Percentiles rank a stretch among this genome's conserved stretches.
Evolutionary conservation across 2,329 filamentous ascomycete genomes (phyloP).

Genomic region (Ceratocystiopsis minuta): DNA sequence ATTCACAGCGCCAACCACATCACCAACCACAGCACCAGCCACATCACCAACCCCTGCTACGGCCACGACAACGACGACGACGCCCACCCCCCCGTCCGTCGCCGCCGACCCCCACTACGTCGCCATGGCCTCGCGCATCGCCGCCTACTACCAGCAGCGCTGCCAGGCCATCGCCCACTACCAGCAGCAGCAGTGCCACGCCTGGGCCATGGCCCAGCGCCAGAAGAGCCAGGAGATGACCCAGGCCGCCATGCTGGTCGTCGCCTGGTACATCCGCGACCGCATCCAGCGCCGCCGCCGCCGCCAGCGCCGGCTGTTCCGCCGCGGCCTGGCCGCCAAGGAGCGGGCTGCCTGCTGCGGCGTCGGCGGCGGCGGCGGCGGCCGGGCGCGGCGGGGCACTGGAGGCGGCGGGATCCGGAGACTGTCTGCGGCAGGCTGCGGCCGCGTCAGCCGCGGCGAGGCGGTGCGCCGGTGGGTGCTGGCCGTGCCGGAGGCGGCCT

Average conservation of each 20-base stretch:
- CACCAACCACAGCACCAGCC: not conserved
- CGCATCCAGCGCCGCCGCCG: slow-evolving; percentile 25
- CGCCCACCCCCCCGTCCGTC: not conserved
- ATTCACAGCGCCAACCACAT: too few species aligned
- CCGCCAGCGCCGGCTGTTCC: slow-evolving; percentile 23
- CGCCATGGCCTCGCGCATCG: slow-evolving; percentile 28
- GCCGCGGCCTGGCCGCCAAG: slow-evolving; percentile 16
- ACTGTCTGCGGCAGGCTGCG: not conserved
- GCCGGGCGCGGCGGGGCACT: not conserved
- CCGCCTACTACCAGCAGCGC: slow-evolving; percentile 29
- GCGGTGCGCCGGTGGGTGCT: slow-evolving; percentile 26
- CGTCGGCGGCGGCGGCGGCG: not conserved
- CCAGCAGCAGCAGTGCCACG: slow-evolving; percentile 29
- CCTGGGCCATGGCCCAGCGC: slow-evolving; percentile 27
- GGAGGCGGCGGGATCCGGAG: not conserved
- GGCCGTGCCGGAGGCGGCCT: slow-evolving; percentile 17
- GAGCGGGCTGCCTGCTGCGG: not conserved
- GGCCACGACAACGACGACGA: not conserved
- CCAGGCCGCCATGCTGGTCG: slow-evolving; percentile 29
- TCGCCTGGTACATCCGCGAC: slow-evolving; percentile 31
- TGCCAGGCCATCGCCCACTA: slow-evolving; percentile 27
- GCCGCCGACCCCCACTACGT: slow-evolving; percentile 22
- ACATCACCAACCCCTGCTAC: too few species aligned
- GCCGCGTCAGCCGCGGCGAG: slow-evolving; percentile 19
- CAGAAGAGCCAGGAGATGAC: slow-evolving; percentile 30